These are phyloP conservation scores for Backusella mclennaniae DNA, from an alignment of 192 early-diverging fungal genomes.

Conservation along the genomic window DNA sequence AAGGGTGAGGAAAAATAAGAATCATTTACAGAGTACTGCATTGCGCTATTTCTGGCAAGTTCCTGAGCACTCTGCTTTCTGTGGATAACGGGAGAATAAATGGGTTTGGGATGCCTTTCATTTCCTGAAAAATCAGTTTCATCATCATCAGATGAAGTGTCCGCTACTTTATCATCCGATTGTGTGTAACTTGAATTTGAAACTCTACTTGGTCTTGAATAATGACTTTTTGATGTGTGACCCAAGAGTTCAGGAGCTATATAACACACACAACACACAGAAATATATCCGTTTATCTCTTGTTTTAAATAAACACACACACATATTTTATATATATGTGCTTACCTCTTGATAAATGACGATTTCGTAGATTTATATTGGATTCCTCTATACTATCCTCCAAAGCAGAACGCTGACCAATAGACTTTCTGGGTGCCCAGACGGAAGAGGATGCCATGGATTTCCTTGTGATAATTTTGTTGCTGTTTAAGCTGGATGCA, in stretches of 20 bases:
- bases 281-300: not conserved
- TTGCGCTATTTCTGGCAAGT: not conserved
- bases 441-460: not conserved
- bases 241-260: not conserved
- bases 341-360: not conserved
- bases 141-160: constrained; percentile 1
- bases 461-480: not conserved
- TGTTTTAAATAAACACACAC: not conserved
- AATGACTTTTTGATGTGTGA: constrained; percentile 7
- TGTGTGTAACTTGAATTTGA: constrained; percentile 1
- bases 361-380: not conserved
- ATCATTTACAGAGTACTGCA: not conserved
- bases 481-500: not conserved
- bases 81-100: not conserved
- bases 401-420: not conserved
- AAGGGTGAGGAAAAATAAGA: constrained; percentile 5
- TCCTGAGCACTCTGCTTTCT: not conserved
- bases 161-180: constrained; percentile 8
- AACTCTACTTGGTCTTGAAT: constrained; percentile 9
- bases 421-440: not conserved
- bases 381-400: not conserved
- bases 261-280: not conserved
- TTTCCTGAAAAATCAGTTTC: not conserved
- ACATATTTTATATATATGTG: not conserved
- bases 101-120: not conserved